Evolutionary conservation across 805 yeast species (phyloP).

Genomic region (Ogataea angusta): DNA sequence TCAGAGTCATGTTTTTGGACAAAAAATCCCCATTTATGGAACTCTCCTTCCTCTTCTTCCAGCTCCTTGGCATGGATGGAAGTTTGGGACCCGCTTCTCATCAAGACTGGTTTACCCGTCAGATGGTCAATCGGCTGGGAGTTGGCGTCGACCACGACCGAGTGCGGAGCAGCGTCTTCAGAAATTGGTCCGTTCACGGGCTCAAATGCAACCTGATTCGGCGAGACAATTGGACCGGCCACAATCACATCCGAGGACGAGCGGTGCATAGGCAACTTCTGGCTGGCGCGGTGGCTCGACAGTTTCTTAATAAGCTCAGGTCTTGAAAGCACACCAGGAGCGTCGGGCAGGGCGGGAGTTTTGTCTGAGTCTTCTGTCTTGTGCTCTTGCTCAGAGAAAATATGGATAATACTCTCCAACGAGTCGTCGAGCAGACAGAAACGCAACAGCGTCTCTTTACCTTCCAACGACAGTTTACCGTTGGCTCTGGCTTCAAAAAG

Average conservation of each 20-base stretch:
- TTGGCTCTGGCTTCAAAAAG: conserved; percentile 44
- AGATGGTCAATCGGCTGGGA: conserved; percentile 60
- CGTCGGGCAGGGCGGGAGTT: not conserved
- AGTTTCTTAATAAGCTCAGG: conserved; percentile 29
- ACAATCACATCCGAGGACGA: conserved; percentile 49
- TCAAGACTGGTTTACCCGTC: conserved; percentile 70
- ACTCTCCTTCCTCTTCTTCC: conserved; percentile 90
- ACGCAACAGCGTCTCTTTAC: conserved; percentile 51
- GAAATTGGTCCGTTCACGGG: conserved; percentile 11
- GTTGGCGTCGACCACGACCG: conserved; percentile 65
- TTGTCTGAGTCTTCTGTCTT: conserved; percentile 3
- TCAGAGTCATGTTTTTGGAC: conserved; percentile 55
- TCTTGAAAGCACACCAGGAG: conserved; percentile 11
- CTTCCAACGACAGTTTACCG: conserved; percentile 49
- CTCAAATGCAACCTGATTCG: conserved; percentile 30
- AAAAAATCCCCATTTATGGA: conserved; percentile 81
- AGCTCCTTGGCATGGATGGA: conserved; percentile 68
- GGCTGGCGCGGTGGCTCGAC: conserved; percentile 37
- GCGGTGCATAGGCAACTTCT: conserved; percentile 44
- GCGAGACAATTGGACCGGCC: conserved; percentile 52
- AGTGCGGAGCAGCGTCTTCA: conserved; percentile 50
- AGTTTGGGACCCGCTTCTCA: conserved; percentile 62
- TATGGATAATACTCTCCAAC: conserved; percentile 48
- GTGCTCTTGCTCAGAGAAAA: conserved; percentile 33
- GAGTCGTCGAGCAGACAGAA: conserved; percentile 55